A percentile compares a stretch with the other conserved stretches of the same genome.
These are phyloP conservation scores for Vishniacozyma victoriae DNA, from an alignment of 768 basidiomycete species.

Conservation along the genomic window DNA sequence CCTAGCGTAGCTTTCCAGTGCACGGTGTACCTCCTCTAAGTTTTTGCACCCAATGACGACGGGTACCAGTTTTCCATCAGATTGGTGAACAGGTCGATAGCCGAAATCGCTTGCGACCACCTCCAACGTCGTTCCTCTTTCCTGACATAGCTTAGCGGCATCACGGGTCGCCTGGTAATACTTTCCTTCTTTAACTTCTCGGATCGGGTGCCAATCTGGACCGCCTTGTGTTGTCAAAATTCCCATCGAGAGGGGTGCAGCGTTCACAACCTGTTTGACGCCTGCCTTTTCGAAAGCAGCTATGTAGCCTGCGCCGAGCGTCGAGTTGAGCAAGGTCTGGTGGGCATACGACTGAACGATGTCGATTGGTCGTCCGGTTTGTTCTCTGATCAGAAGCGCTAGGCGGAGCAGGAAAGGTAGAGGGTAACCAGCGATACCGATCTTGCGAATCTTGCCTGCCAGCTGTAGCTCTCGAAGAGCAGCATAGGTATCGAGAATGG, in stretches of 20 bases:
- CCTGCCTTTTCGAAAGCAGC: slow-evolving; percentile 22
- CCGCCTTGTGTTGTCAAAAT: slow-evolving; percentile 34
- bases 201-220: slow-evolving; percentile 44
- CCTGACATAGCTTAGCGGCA: slow-evolving; percentile 14
- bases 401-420: slow-evolving; percentile 44
- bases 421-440: slow-evolving; percentile 46
- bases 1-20: slow-evolving; percentile 2
- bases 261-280: slow-evolving; percentile 37
- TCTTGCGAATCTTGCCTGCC: slow-evolving; percentile 38
- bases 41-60: slow-evolving; percentile 43
- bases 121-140: slow-evolving; percentile 21
- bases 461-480: slow-evolving; percentile 27
- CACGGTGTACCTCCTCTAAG: slow-evolving; percentile 38
- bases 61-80: slow-evolving; percentile 23
- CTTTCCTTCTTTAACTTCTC: not conserved
- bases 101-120: slow-evolving; percentile 43
- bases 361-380: slow-evolving; percentile 27
- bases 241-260: slow-evolving; percentile 47
- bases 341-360: slow-evolving; percentile 46
- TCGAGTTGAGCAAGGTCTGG: slow-evolving; percentile 39
- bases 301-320: slow-evolving; percentile 32
- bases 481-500: slow-evolving; percentile 9
- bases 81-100: slow-evolving; percentile 21
- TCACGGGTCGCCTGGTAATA: slow-evolving; percentile 17
- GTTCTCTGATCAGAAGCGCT: slow-evolving; percentile 24